These are phyloP conservation scores for Platanthera guangdongensis DNA, from an alignment of 106 monocot species.

Conservation along the genomic window DNA sequence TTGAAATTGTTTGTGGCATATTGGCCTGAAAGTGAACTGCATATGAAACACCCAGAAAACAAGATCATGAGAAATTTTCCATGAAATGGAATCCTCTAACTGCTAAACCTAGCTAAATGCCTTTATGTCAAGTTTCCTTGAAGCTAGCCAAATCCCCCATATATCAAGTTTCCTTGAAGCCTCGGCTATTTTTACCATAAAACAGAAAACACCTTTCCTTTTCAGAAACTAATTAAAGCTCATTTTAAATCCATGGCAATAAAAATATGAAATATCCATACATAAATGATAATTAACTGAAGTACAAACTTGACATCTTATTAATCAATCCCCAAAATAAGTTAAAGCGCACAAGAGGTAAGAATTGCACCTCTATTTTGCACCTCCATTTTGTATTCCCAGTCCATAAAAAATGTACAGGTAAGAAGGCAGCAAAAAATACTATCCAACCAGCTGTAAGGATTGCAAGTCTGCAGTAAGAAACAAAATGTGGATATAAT, in stretches of 20 bases:
- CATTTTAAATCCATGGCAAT: too few relatives aligned
- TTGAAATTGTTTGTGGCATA: neutral
- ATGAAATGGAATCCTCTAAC: neutral
- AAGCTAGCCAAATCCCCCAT: neutral
- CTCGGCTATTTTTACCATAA: neutral
- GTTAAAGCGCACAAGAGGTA: neutral
- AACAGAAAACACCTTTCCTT: neutral
- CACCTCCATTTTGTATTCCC: conserved; percentile 49
- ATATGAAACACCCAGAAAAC: neutral
- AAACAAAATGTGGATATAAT: conserved; percentile 10
- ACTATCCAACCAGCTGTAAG: conserved; percentile 72
- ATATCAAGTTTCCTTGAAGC: neutral
- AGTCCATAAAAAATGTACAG: conserved; percentile 66
- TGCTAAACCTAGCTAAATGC: neutral
- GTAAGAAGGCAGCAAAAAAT: conserved; percentile 74
- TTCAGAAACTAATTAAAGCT: neutral
- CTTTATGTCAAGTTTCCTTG: neutral
- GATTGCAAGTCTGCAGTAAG: conserved; percentile 40
- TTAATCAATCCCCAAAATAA: neutral
- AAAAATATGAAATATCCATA: neutral
- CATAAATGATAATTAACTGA: neutral
- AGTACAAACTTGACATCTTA: neutral
- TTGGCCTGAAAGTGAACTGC: neutral
- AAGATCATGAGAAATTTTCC: neutral
- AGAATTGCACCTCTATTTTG: conserved; percentile 52